Evolutionary conservation across 129 eudicot species (phyloP), one percentile per base, ranked within the genome.

Genomic region (Apium graveolens): DNA sequence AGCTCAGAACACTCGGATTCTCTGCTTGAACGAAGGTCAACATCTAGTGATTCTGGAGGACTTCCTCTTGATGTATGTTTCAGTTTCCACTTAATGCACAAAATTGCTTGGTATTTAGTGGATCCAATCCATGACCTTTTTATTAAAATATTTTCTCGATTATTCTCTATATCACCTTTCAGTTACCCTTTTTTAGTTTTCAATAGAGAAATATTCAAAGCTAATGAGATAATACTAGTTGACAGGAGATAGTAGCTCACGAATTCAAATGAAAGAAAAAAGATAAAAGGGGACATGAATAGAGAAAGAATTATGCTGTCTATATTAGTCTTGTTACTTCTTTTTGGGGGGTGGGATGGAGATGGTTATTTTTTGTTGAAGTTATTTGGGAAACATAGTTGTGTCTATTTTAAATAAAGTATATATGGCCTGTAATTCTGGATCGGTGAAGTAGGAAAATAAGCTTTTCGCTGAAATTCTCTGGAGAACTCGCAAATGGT

Each of bases 41-140:
- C 88, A 62, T 81, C 95, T 78, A 70, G 84, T 45, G 87, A 89
- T 49, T 83, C 96, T 73, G 83, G 91, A 83, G 85, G 93, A 70
- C 93, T 89, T 73, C 83, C 96, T 65, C 89, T 93, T 76, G 91
- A 93, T 84, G 98, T 93, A 90, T 17, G 94, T 82, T 31, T 38
- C 11, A 65, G 62, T 62, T 66, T 70, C 18, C 65, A 42, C 18
- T 68, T 49, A 31, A 12, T 72, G 31, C 45, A 72, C 35, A 42
- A 42, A 72, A n/a, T 41, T 72, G 32, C 27, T 14, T 72, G 20
- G 29, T 21, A 42, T 72, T 35, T 16, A 11, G 32, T 14, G 76
- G 55, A n/a, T 10, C 75, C 38, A 66, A 27, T 24, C 39, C 39
- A 32, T 66, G 39, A 66, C 24, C 72, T 31, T 66, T 66, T 27